Conservation (phyloP, 768 basidiomycete genomes). For the Russula sp. region DNA sequence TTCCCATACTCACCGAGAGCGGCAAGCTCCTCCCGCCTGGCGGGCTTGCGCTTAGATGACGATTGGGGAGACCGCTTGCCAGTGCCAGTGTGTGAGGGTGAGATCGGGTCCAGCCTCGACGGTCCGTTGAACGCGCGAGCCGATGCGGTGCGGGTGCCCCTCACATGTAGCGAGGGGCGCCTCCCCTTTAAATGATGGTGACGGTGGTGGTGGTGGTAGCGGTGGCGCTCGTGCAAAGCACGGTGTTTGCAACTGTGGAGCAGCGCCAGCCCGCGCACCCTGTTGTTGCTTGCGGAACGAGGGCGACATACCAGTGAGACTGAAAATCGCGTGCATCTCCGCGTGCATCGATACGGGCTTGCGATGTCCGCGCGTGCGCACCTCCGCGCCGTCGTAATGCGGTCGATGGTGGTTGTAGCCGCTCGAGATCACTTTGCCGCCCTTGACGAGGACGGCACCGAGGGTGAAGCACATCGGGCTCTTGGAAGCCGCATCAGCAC, state of each 20-base stretch:
- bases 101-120: neutral
- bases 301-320: constrained; percentile 48
- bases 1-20: constrained; percentile 20
- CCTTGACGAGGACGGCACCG: constrained; percentile 50
- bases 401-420: constrained; percentile 56
- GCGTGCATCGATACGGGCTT: constrained; percentile 57
- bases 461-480: constrained; percentile 51
- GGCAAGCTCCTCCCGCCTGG: constrained; percentile 8
- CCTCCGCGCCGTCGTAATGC: constrained; percentile 49
- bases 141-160: constrained; percentile 26
- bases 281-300: constrained; percentile 52
- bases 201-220: constrained; percentile 19
- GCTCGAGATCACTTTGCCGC: constrained; percentile 52
- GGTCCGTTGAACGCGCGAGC: neutral
- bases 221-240: neutral
- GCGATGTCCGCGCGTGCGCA: constrained; percentile 40
- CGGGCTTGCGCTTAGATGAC: constrained; percentile 6
- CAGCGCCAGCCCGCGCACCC: constrained; percentile 36
- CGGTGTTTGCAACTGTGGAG: constrained; percentile 27
- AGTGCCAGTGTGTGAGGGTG: neutral
- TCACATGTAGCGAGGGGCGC: constrained; percentile 28
- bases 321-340: constrained; percentile 60
- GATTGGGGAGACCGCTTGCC: neutral
- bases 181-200: constrained; percentile 23
- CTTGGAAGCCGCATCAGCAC: constrained; percentile 48